Percentiles rank a stretch among this genome's conserved stretches.
phyloP scores from a whole-genome alignment of 345 rosid genomes.

The Raphanus raphanistrum region DNA sequence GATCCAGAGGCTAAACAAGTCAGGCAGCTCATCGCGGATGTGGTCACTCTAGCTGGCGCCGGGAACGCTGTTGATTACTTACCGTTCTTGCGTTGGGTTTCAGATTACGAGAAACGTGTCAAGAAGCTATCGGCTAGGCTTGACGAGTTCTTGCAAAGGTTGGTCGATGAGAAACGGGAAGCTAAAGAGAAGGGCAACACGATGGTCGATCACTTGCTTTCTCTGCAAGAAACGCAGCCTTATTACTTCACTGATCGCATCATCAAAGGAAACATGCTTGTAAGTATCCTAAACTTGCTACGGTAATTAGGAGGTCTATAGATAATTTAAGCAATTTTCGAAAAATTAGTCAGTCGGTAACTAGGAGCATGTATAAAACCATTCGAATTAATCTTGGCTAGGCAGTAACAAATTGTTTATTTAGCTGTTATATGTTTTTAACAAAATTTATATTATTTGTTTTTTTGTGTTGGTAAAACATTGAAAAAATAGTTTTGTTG shows the following conservation, averaged over 20 bases:
- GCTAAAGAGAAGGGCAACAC: constrained; percentile 1
- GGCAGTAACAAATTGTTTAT: not conserved
- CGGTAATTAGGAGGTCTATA: not conserved
- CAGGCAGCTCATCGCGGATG: not conserved
- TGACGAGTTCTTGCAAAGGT: constrained; percentile 1
- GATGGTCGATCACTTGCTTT: constrained; percentile 1
- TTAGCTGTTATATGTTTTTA: not conserved
- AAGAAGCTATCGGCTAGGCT: not conserved
- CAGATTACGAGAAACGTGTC: not conserved
- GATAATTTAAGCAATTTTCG: not conserved
- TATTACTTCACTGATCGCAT: constrained; percentile 2
- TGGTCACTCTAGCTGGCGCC: not conserved
- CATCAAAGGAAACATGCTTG: constrained; percentile 3
- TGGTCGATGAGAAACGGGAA: constrained; percentile 2
- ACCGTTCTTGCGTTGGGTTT: not conserved
- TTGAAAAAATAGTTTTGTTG: not conserved
- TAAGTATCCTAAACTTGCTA: not conserved
- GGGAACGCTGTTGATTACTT: constrained; percentile 5
- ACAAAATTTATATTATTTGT: too few species aligned
- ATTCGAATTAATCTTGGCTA: too few species aligned
- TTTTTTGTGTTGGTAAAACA: too few species aligned
- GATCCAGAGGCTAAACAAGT: constrained; percentile 2
- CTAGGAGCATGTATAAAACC: too few species aligned
- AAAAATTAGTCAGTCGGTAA: too few species aligned
- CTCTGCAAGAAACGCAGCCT: not conserved